Evolutionary conservation across 1,284 basidiomycete species (phyloP).

Genomic region (Trichosporon inkin): DNA sequence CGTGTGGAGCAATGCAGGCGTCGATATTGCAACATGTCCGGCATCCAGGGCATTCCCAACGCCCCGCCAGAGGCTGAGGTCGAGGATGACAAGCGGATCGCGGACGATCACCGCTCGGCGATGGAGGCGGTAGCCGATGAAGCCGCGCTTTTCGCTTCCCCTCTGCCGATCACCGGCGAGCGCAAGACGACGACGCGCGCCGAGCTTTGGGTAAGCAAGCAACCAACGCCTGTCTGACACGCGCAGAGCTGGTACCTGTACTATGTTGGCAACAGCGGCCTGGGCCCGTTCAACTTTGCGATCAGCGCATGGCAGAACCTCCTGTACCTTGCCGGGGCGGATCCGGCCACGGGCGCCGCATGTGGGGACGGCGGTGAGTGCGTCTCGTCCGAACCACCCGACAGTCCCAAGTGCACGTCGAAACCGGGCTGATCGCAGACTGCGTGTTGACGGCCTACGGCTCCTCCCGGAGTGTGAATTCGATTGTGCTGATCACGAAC

Average conservation of each 20-base stretch:
- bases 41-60: neutral
- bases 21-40: neutral
- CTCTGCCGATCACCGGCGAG: slow-evolving; percentile 38
- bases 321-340: slow-evolving; percentile 41
- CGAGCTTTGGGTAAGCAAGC: slow-evolving; percentile 37
- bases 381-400: neutral
- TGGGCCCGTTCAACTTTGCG: slow-evolving; percentile 48
- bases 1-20: neutral
- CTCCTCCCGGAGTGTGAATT: slow-evolving; percentile 16
- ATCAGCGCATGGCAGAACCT: slow-evolving; percentile 47
- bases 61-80: too few relatives aligned
- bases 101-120: slow-evolving; percentile 29
- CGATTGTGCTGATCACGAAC: slow-evolving; percentile 28
- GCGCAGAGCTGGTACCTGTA: slow-evolving; percentile 42
- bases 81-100: neutral
- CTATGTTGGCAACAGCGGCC: slow-evolving; percentile 46
- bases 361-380: slow-evolving; percentile 28
- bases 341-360: slow-evolving; percentile 34
- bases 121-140: slow-evolving; percentile 25
- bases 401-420: slow-evolving; percentile 12
- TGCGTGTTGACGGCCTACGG: slow-evolving; percentile 39
- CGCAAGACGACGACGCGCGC: slow-evolving; percentile 39
- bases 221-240: neutral
- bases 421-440: slow-evolving; percentile 15
- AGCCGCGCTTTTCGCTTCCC: slow-evolving; percentile 39